phyloP scores from a whole-genome alignment of 1,284 basidiomycete genomes.

The Trametes polyzona region DNA sequence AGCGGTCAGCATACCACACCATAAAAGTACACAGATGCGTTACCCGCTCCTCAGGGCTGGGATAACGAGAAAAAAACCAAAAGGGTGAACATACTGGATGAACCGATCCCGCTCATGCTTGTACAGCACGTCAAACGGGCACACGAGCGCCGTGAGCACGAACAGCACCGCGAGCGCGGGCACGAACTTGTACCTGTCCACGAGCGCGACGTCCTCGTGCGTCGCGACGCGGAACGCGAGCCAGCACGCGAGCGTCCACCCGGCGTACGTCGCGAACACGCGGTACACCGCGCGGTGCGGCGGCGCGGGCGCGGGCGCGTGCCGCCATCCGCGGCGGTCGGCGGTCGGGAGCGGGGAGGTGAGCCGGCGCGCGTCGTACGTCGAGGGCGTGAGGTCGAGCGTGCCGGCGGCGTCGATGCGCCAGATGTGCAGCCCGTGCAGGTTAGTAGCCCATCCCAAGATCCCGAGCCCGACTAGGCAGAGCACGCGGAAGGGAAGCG shows the following conservation, averaged over 20 bases:
- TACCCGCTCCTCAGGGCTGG: no score
- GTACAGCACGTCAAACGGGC: conserved; percentile 68
- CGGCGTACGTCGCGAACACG: conserved; percentile 61
- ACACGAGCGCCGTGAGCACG: conserved; percentile 59
- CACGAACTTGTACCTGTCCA: conserved; percentile 78
- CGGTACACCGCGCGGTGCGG: conserved; percentile 72
- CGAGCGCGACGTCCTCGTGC: conserved; percentile 55
- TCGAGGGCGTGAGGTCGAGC: conserved; percentile 58
- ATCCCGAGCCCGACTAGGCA: conserved; percentile 47
- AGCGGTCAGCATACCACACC: neutral
- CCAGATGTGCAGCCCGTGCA: conserved; percentile 79
- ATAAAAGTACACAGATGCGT: neutral
- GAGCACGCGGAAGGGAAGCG: conserved; percentile 43
- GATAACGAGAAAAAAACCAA: neutral
- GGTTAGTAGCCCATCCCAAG: conserved; percentile 67
- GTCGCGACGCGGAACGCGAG: conserved; percentile 63
- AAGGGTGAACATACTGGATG: conserved; percentile 58
- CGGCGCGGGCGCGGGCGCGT: conserved; percentile 39
- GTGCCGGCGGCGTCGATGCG: conserved; percentile 75
- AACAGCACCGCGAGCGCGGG: conserved; percentile 71
- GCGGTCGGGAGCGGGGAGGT: conserved; percentile 39
- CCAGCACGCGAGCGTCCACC: conserved; percentile 70
- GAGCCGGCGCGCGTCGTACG: conserved; percentile 32
- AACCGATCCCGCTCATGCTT: conserved; percentile 77
- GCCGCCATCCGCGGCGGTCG: conserved; percentile 34